Base-by-base conservation (phyloP, 2,329 filamentous ascomycete species). In the Hypoxylon sp. region DNA sequence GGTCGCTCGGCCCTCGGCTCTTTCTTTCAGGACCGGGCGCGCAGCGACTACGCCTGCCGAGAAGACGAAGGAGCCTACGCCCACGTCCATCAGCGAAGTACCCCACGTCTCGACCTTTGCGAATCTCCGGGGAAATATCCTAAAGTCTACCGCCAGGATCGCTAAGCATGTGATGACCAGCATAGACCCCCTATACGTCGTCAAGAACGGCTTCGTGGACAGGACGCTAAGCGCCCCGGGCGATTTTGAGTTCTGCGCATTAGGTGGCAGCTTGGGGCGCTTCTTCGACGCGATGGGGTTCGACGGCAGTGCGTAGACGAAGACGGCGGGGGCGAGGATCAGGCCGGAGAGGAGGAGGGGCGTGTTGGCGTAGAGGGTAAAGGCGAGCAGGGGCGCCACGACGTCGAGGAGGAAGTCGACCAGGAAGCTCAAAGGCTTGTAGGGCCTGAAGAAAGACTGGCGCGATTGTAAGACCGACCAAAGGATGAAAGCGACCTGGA, bases 61-160 rank as follows among this genome's bases (percentile, higher is more conserved):
- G 79, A 97, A 99, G 71, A 99, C 95, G 79, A 99, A 99, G 11
- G 94, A 97, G 26, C 95, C 95, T 49, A 99, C 95, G 50, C 95
- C 95, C 72, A 98, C 84, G 76, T 99, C 95, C 95, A 99, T 99
- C 65, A 99, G 81, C n/a, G 94, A 98, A 1, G 94, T 97, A 56
- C 95, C 95, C 93, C 95, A 99, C n/a, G 92, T 97, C 79, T 99
- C 95, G 2, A 97, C 95, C 81, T 99, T 99, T 59, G 93, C 95
- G 76, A 98, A 98, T 30, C 95, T 90, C 26, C 95, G 88, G 2
- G 95, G 95, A 73, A 99, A 99, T 62, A 97, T 84, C 17, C 85
- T 88, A 76, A 99, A 99, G 78, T 99, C 95, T 53, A 99, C 95
- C 15, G 95, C 95, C n/a, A 99, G 85, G 70, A 99, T 98, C 54